Conservation (phyloP, 2,329 filamentous ascomycete species). For the Ophiostoma himal-ulmi region DNA sequence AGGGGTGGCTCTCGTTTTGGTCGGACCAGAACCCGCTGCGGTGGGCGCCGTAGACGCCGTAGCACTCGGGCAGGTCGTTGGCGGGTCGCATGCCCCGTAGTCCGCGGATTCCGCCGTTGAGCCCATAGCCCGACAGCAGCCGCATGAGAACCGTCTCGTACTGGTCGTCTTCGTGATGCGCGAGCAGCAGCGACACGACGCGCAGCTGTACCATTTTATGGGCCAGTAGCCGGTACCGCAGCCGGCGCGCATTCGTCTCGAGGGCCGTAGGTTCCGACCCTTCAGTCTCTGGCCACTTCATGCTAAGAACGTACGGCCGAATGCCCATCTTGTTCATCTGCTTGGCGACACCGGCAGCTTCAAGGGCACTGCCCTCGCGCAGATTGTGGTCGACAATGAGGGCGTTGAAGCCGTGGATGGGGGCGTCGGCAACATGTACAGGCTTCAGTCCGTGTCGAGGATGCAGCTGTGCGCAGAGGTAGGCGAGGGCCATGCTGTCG, state of each 20-base stretch:
- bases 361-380: conserved; percentile 46
- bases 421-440: conserved; percentile 33
- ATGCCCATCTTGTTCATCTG: conserved; percentile 36
- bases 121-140: conserved; percentile 59
- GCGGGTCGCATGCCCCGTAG: conserved; percentile 62
- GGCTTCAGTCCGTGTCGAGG: too few species aligned
- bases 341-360: conserved; percentile 45
- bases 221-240: conserved; percentile 69
- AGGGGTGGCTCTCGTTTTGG: conserved; percentile 35
- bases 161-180: conserved; percentile 86
- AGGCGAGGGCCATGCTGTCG: conserved; percentile 94
- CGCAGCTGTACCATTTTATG: conserved; percentile 46
- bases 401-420: conserved; percentile 38
- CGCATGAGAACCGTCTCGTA: conserved; percentile 85
- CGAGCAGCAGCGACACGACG: conserved; percentile 63
- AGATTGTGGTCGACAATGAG: conserved; percentile 55
- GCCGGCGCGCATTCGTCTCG: conserved; percentile 67
- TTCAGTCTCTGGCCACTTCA: conserved; percentile 43
- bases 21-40: conserved; percentile 56
- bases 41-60: conserved; percentile 65
- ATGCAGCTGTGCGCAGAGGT: conserved; percentile 48
- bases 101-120: conserved; percentile 61
- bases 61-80: conserved; percentile 75
- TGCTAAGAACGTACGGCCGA: conserved; percentile 26
- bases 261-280: conserved; percentile 50